Percentiles rank a stretch among this genome's conserved stretches.
Evolutionary conservation across 306 rosid species (phyloP).

Genomic region (Herpetospermum pedunculosum): DNA sequence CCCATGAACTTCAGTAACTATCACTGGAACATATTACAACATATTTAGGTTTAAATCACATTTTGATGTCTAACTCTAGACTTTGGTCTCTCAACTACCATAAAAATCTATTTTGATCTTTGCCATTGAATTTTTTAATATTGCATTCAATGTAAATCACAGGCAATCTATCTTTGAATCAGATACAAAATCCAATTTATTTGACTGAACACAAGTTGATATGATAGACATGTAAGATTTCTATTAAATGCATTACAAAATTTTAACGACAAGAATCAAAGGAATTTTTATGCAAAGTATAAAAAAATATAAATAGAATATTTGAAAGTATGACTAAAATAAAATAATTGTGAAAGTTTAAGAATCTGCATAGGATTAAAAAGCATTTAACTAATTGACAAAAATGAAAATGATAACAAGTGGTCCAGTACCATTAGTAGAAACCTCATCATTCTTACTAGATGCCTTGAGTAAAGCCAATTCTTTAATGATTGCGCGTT

Average conservation of each 20-base stretch:
- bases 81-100: neutral
- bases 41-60: neutral
- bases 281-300: neutral
- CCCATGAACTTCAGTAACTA: neutral
- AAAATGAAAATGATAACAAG: slow-evolving; percentile 14
- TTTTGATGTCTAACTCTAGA: neutral
- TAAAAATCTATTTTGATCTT: neutral
- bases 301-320: neutral
- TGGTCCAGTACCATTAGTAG: slow-evolving; percentile 23
- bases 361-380: neutral
- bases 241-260: neutral
- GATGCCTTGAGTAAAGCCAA: slow-evolving; percentile 51
- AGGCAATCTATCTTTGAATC: neutral
- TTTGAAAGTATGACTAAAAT: neutral
- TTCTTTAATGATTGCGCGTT: slow-evolving; percentile 51
- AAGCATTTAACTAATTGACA: neutral
- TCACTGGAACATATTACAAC: neutral
- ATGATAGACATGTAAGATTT: neutral
- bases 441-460: slow-evolving; percentile 19
- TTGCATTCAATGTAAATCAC: neutral
- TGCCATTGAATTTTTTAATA: neutral
- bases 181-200: neutral
- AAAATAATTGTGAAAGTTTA: neutral
- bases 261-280: neutral
- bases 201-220: neutral